Evolutionary conservation across 1,284 basidiomycete genomes (phyloP), one percentile per base, ranked within the genome.

Genomic region (Microbotryomycetes sp.): DNA sequence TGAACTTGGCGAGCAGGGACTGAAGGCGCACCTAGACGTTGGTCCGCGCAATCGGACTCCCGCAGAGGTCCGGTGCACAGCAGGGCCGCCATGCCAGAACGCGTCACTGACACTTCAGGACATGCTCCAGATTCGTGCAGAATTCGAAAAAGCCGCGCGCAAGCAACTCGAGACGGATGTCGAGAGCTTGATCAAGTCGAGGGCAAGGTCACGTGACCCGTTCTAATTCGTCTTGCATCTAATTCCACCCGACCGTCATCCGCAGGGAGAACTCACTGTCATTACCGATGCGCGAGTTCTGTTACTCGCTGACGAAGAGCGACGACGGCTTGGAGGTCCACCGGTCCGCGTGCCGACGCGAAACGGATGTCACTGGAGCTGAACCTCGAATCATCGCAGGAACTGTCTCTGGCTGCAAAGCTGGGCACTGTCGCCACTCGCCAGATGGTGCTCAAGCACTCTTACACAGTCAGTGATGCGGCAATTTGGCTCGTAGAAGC

Each of bases 1-100:
- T 74, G 78, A 81, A 35, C 78, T 89, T 74, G 88, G 88, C 79
- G 72, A 81, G 65, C 78, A 81, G 59, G 86, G 83, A 0, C 67
- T 82, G 46, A 75, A 77, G 55, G 77, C 78, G 2, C 73, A 70
- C 11, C 80, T 78, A 78, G 75, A 78, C 58, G 71, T 81, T 6
- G 76, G 78, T 28, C 74, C 74, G 45, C 74, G 74, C 57, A 77
- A 77, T 26, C 80, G 79, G 73, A 74, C 80, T 57, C 76, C 75
- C 60, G 78, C 81, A 62, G 81, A 86, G 75, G 84, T 86, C 70
- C 57, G 79, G 52, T 5, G 2, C 15, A 16, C n/a, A n/a, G n/a
- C n/a, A n/a, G n/a, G n/a, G 6, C 45, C 23, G 28, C 21, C 46
- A 29, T 45, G n/a, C 54, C 30, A 49, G 21, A 26, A 26, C 23